A percentile compares a stretch with the other conserved stretches of the same genome.
Evolutionary conservation across 2,329 filamentous ascomycete species (phyloP).

Genomic region (Akanthomyces uredinophilus): DNA sequence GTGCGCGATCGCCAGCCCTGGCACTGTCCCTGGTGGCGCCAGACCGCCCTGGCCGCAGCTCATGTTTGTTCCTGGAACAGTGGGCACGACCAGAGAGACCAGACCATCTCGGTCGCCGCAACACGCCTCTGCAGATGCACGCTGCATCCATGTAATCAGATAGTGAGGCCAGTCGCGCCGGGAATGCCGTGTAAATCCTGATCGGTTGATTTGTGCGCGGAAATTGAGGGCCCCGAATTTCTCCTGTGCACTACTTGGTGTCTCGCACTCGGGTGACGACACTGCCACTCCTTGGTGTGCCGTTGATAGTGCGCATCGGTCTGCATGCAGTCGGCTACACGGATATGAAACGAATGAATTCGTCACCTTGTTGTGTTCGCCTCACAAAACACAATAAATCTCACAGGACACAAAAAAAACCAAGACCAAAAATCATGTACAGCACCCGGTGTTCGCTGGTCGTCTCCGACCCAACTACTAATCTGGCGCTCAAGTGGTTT

Average conservation of each 20-base stretch:
- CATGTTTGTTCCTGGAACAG: neutral
- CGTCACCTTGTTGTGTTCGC: neutral
- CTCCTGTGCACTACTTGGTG: neutral
- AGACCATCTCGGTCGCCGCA: constrained; percentile 6
- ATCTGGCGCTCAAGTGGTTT: constrained; percentile 14
- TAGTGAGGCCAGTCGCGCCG: constrained; percentile 8
- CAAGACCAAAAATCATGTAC: constrained; percentile 3
- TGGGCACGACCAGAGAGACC: neutral
- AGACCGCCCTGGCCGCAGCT: neutral
- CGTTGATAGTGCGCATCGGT: neutral
- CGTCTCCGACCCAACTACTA: neutral
- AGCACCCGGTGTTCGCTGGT: constrained; percentile 15
- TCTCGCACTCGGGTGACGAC: neutral
- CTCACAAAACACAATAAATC: neutral
- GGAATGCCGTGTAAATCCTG: constrained; percentile 6
- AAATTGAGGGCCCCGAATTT: neutral
- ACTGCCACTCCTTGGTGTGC: neutral
- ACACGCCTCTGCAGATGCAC: neutral
- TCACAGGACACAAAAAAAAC: neutral
- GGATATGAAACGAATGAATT: neutral
- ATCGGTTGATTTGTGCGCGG: neutral
- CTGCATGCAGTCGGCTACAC: neutral
- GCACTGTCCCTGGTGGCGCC: neutral
- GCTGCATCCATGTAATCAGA: neutral
- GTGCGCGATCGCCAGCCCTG: neutral